These are phyloP conservation scores for Calonectria leucothoes DNA, from an alignment of 2,329 filamentous ascomycete species.

Conservation along the genomic window DNA sequence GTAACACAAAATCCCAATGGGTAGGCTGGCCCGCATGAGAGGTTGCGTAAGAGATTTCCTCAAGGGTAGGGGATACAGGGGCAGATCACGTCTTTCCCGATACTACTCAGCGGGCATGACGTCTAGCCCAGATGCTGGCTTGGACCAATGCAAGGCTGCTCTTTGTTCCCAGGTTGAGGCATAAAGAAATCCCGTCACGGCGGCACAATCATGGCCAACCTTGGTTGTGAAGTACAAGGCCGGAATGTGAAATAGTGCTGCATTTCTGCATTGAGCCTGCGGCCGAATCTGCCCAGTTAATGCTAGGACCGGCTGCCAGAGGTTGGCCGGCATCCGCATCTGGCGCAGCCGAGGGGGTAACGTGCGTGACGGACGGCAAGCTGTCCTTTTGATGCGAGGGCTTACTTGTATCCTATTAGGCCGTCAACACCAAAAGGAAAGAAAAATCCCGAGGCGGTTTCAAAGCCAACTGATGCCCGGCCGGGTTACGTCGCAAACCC, in stretches of 20 bases:
- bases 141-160: neutral
- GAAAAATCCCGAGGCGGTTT: neutral
- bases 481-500: constrained; percentile 1
- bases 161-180: neutral
- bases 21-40: constrained; percentile 5
- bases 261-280: neutral
- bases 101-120: neutral
- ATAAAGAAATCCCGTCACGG: neutral
- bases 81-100: neutral
- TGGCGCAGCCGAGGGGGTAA: neutral
- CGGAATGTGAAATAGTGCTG: neutral
- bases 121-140: neutral
- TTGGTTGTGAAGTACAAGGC: neutral
- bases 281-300: neutral
- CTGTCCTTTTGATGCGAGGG: neutral
- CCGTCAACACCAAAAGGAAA: neutral
- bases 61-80: constrained; percentile 7
- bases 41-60: neutral
- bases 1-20: constrained; percentile 5
- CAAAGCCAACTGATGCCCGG: neutral
- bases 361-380: neutral
- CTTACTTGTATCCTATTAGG: neutral
- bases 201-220: neutral
- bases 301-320: neutral
- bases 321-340: neutral